Percentiles rank a stretch among this genome's conserved stretches.
Evolutionary conservation across 2,329 filamentous ascomycete species (phyloP).

Genomic region (Capronia epimyces): DNA sequence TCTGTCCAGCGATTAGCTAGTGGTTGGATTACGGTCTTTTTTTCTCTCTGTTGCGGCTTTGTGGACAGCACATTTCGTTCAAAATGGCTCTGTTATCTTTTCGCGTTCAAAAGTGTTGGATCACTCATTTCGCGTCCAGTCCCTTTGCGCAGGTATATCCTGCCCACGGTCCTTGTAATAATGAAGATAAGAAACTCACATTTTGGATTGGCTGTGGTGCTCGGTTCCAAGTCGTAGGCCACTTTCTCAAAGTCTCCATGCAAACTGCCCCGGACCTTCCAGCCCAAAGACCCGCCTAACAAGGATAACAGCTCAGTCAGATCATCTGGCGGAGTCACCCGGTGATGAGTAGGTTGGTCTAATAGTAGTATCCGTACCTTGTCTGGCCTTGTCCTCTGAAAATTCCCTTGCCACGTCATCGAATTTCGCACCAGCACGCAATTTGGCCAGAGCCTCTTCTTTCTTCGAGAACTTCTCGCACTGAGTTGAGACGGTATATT

Average conservation of each 20-base stretch:
- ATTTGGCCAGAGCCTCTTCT: conserved; percentile 58
- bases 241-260: conserved; percentile 57
- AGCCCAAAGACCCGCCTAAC: conserved; percentile 56
- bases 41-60: neutral
- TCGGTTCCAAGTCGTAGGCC: conserved; percentile 57
- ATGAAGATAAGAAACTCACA: conserved; percentile 20
- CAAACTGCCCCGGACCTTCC: conserved; percentile 56
- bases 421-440: conserved; percentile 56
- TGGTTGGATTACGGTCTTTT: conserved; percentile 13
- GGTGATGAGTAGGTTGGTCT: neutral
- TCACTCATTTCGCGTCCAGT: conserved; percentile 10
- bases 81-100: neutral
- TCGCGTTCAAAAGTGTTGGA: neutral
- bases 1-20: conserved; percentile 32
- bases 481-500: conserved; percentile 25
- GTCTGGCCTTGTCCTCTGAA: conserved; percentile 60
- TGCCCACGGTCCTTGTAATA: conserved; percentile 8
- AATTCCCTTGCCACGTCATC: conserved; percentile 61
- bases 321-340: neutral
- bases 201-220: conserved; percentile 56
- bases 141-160: conserved; percentile 17
- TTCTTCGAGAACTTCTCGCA: conserved; percentile 62
- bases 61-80: neutral
- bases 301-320: conserved; percentile 14
- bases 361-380: conserved; percentile 41